Evolutionary conservation across 768 basidiomycete species (phyloP).

Genomic region (Leccinum truebloodii): DNA sequence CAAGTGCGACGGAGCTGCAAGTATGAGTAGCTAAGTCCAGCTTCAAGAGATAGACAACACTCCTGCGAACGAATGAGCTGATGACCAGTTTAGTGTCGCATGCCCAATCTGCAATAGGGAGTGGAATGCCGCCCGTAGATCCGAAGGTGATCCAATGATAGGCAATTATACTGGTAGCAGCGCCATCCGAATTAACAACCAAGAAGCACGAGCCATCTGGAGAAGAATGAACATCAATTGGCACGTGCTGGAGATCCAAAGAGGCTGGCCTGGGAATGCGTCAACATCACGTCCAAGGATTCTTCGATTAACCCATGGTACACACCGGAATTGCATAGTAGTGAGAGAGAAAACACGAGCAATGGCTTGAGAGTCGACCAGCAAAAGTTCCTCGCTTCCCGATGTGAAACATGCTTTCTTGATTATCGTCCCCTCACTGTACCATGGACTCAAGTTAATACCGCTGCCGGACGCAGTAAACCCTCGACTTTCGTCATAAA

Average conservation of each 20-base stretch:
- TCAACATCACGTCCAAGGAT: neutral
- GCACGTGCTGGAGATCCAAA: conserved; percentile 39
- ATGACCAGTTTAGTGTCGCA: conserved; percentile 32
- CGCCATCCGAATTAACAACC: conserved; percentile 26
- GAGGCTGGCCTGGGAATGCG: conserved; percentile 42
- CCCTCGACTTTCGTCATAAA: conserved; percentile 47
- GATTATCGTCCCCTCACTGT: conserved; percentile 37
- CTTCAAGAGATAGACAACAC: conserved; percentile 44
- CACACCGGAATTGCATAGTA: conserved; percentile 56
- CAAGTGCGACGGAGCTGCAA: conserved; percentile 47
- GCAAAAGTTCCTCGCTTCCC: conserved; percentile 53
- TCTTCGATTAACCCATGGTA: neutral
- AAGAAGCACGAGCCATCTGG: conserved; percentile 60
- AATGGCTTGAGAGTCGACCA: conserved; percentile 45
- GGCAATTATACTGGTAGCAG: conserved; percentile 30
- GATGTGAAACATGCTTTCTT: conserved; percentile 44
- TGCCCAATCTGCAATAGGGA: conserved; percentile 35
- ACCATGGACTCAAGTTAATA: conserved; percentile 49
- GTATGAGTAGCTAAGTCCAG: conserved; percentile 35
- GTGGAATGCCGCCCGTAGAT: conserved; percentile 42
- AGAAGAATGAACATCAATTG: conserved; percentile 41
- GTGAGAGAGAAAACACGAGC: conserved; percentile 55
- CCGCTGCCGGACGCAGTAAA: conserved; percentile 45
- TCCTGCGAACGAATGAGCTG: conserved; percentile 48
- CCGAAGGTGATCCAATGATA: conserved; percentile 65